Evolutionary conservation across 805 yeast species (phyloP), one percentile per base, ranked within the genome.

Genomic region (Pichia gijzeniarum): DNA sequence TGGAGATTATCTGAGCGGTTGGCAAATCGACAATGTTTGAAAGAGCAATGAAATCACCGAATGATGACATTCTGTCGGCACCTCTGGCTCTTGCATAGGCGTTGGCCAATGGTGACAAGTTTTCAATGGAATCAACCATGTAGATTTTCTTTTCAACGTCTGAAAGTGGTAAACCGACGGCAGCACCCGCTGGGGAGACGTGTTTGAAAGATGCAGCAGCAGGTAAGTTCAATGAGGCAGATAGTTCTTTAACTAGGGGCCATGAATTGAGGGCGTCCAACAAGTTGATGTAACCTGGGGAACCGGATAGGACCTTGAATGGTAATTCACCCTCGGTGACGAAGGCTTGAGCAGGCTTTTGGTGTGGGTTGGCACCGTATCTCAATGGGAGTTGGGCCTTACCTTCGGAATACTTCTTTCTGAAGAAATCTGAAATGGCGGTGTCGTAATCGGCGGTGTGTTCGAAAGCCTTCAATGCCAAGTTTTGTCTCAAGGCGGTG

Each of bases 51-150:
- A 89, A 93, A 71, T 93, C 99, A 64, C 99, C 99, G 65, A 93
- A 93, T 13, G 96, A 86, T 5, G 97, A 90, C 99, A 93, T 93
- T 78, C 99, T 84, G 71, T 93, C 99, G 56, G 99, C 99, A 68
- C 99, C 99, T 71, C 99, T 86, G 47, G 99, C 99, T 72, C 98
- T 86, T 33, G 99, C 99, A 62, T 93, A 93, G 48, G 99, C 99
- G 63, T 85, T 85, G 53, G 99, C 99, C 63, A 93, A 76, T 46
- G 99, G 98, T 12, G 97, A 87, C 65, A 93, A 74, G 75, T 90
- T 87, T 69, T 87, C 95, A 61, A 91, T 88, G 67, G 88, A 96
- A 56, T 80, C 81, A 53, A 93, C 99, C 65, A 93, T 93, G 76
- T 93, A 93, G 53, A 91, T 79, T 70, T 91, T 85, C 77, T 89